Conservation (phyloP, 306 rosid genomes). For the Casuarina equisetifolia region DNA sequence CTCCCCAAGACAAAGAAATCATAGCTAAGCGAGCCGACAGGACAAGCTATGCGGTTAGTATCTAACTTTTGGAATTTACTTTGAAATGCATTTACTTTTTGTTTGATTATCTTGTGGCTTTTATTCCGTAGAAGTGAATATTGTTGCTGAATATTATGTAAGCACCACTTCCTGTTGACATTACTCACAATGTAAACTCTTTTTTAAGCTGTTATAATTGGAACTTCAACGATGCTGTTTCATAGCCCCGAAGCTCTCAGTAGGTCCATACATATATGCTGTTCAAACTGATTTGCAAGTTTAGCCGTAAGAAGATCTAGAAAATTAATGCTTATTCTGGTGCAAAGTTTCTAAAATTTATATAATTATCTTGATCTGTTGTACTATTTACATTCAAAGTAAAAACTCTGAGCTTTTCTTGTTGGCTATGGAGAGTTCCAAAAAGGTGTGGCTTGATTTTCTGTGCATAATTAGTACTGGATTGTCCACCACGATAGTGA, state of each 20-base stretch:
- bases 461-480: neutral
- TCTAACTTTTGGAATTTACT: neutral
- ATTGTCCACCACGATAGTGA: neutral
- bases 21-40: neutral
- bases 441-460: neutral
- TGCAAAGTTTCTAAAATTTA: neutral
- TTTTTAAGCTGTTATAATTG: neutral
- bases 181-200: neutral
- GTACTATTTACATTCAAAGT: neutral
- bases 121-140: neutral
- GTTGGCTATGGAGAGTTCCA: neutral
- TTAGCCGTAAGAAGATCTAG: neutral
- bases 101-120: neutral
- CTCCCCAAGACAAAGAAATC: constrained; percentile 48
- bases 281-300: neutral
- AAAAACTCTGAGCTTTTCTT: neutral
- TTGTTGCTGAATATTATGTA: neutral
- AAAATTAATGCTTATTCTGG: neutral
- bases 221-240: neutral
- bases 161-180: neutral
- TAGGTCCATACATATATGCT: neutral
- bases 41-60: constrained; percentile 33
- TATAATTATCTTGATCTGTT: neutral
- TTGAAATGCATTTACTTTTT: no score
- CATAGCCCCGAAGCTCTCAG: neutral